These are phyloP conservation scores for Nelumbo lutea DNA, from an alignment of 164 flowering plant species.

Conservation along the genomic window DNA sequence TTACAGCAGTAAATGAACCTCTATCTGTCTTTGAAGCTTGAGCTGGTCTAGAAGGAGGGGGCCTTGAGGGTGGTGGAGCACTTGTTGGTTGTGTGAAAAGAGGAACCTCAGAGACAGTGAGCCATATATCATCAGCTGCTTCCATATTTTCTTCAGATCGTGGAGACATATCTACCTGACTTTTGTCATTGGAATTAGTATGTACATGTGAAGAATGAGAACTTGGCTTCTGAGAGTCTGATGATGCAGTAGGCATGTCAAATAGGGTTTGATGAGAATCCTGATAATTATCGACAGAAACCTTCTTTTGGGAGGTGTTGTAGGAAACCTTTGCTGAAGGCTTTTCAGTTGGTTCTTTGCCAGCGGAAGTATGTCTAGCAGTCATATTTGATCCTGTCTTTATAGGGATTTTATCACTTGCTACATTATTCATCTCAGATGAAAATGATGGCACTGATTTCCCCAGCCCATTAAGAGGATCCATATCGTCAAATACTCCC, in stretches of 20 bases:
- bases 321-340: slow-evolving; percentile 34
- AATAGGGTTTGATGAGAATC: slow-evolving; percentile 46
- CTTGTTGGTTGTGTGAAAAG: slow-evolving; percentile 85
- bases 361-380: slow-evolving; percentile 20
- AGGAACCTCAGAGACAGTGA: slow-evolving; percentile 84
- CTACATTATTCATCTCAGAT: slow-evolving; percentile 28
- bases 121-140: slow-evolving; percentile 68
- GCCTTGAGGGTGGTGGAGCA: slow-evolving; percentile 98
- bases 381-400: slow-evolving; percentile 25
- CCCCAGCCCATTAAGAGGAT: slow-evolving; percentile 48
- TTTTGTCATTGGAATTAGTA: slow-evolving; percentile 29
- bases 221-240: slow-evolving; percentile 34
- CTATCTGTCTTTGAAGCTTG: slow-evolving; percentile 34
- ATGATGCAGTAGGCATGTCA: slow-evolving; percentile 48
- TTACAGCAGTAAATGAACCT: slow-evolving; percentile 30
- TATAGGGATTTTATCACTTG: slow-evolving; percentile 37
- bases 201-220: slow-evolving; percentile 35
- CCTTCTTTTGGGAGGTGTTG: slow-evolving; percentile 31
- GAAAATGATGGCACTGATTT: slow-evolving; percentile 45
- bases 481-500: slow-evolving; percentile 47
- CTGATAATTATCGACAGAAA: slow-evolving; percentile 28
- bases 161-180: slow-evolving; percentile 34
- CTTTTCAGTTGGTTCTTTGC: slow-evolving; percentile 33
- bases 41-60: slow-evolving; percentile 78
- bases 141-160: slow-evolving; percentile 41